Evolutionary conservation across 2,329 filamentous ascomycete species (phyloP).

Genomic region (Penicillium sp.): DNA sequence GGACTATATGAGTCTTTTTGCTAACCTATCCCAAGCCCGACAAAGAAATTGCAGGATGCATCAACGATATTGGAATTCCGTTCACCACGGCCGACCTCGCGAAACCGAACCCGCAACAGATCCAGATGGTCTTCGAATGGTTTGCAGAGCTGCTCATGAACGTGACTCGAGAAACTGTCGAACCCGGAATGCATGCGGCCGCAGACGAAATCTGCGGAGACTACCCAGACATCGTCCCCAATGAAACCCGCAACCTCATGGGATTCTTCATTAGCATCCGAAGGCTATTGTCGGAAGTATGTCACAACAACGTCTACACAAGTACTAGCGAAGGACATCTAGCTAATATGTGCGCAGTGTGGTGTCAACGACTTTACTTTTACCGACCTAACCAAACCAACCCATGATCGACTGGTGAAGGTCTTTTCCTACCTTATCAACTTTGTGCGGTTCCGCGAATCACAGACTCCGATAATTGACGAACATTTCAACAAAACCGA

Average conservation of each 20-base stretch:
- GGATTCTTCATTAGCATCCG: slow-evolving; percentile 88
- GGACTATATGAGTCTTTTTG: background rate
- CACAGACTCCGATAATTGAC: slow-evolving; percentile 84
- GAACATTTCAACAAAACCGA: slow-evolving; percentile 91
- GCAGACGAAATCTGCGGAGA: slow-evolving; percentile 84
- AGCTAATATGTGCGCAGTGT: slow-evolving; percentile 55
- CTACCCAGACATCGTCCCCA: slow-evolving; percentile 77
- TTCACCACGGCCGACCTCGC: slow-evolving; percentile 85
- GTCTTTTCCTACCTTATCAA: slow-evolving; percentile 99
- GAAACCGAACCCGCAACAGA: slow-evolving; percentile 90
- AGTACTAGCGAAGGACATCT: background rate
- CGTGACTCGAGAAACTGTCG: slow-evolving; percentile 86
- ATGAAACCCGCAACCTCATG: slow-evolving; percentile 91
- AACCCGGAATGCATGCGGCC: slow-evolving; percentile 91
- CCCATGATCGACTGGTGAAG: slow-evolving; percentile 84
- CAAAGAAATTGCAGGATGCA: slow-evolving; percentile 89
- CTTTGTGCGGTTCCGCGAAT: slow-evolving; percentile 95
- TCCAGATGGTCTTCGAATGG: slow-evolving; percentile 98
- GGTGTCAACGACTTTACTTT: slow-evolving; percentile 93
- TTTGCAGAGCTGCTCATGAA: slow-evolving; percentile 94
- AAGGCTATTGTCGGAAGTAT: slow-evolving; percentile 68
- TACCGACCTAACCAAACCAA: slow-evolving; percentile 86
- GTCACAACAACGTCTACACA: background rate
- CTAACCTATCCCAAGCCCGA: slow-evolving; percentile 51
- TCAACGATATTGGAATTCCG: slow-evolving; percentile 91